Evolutionary conservation across 2,329 filamentous ascomycete genomes (phyloP), one percentile per base, ranked within the genome.

Genomic region (Nemania diffusa): DNA sequence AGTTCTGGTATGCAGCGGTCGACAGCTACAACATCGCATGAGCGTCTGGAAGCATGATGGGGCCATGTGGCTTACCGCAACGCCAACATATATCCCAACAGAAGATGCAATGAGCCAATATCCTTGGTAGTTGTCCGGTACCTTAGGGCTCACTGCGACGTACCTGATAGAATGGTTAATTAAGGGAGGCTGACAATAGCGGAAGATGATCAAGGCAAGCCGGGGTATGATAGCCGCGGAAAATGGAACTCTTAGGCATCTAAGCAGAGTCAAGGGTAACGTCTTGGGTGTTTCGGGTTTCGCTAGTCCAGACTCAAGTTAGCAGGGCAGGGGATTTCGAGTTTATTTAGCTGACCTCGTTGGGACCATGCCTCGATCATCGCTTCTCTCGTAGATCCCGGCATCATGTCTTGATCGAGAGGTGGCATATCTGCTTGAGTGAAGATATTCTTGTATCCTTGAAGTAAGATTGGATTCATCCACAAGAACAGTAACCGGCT

Each of bases 141-240:
- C 22, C 9, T 15, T 22, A 26, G 60, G 37, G 9, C 62, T 34
- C 15, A 53, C 46, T 11, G 62, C 71, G n/a, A 77, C 72, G 56
- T 74, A 82, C 46, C 68, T 68, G 57, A 84, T 82, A 0, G 78
- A 72, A 4, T 74, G 61, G 20, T 77, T 77, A 37, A 84, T 83
- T 1, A 84, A 71, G 1, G 79, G 52, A 5, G 81, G 79, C 64
- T 83, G 82, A 0, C 78, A 75, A 55, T 80, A 83, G 4, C 78
- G 77, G 61, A 83, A 83, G 0, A 74, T 7, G 13, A 81, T 78
- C 13, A 83, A 69, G 24, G 77, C 76, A 0, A 83, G 40, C 5
- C 82, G 77, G 2, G 79, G 78, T 0, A 78, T 50, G 15, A 79
- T 71, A 2, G 77, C 76, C 5, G 70, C 44, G 2, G 78, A 11